Conservation (phyloP, 2,329 filamentous ascomycete species). For the Talaromyces sp. region DNA sequence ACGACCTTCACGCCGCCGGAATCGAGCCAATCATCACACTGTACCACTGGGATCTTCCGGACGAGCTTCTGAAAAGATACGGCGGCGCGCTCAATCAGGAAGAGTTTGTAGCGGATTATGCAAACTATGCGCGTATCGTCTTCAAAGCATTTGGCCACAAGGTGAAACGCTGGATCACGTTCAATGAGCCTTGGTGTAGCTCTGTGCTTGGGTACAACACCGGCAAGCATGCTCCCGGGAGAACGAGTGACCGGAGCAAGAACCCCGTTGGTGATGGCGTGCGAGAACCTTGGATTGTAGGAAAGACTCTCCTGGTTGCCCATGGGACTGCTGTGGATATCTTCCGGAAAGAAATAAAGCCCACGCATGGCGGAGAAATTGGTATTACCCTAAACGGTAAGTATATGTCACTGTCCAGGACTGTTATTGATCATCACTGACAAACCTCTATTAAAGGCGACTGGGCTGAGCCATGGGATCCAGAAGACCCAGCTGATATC, state of each 20-base stretch:
- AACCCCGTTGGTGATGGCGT: slow-evolving; percentile 66
- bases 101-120: slow-evolving; percentile 78
- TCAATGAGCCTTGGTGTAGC: slow-evolving; percentile 86
- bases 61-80: slow-evolving; percentile 73
- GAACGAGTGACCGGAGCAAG: slow-evolving; percentile 68
- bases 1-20: slow-evolving; percentile 69
- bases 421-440: not conserved
- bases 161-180: slow-evolving; percentile 85
- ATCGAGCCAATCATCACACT: slow-evolving; percentile 79
- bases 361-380: slow-evolving; percentile 66
- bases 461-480: slow-evolving; percentile 77
- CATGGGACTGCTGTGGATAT: slow-evolving; percentile 76
- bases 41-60: slow-evolving; percentile 84
- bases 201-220: slow-evolving; percentile 74
- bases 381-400: slow-evolving; percentile 80
- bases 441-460: slow-evolving; percentile 49
- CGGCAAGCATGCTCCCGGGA: slow-evolving; percentile 77
- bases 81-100: slow-evolving; percentile 73
- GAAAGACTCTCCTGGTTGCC: slow-evolving; percentile 73
- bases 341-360: slow-evolving; percentile 78
- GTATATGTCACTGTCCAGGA: not conserved
- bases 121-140: slow-evolving; percentile 69
- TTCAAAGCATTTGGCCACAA: slow-evolving; percentile 68
- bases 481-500: slow-evolving; percentile 66
- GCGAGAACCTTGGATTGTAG: slow-evolving; percentile 76